These are phyloP conservation scores for Sarocladium oryzae DNA, from an alignment of 2,329 filamentous ascomycete species.

Conservation along the genomic window DNA sequence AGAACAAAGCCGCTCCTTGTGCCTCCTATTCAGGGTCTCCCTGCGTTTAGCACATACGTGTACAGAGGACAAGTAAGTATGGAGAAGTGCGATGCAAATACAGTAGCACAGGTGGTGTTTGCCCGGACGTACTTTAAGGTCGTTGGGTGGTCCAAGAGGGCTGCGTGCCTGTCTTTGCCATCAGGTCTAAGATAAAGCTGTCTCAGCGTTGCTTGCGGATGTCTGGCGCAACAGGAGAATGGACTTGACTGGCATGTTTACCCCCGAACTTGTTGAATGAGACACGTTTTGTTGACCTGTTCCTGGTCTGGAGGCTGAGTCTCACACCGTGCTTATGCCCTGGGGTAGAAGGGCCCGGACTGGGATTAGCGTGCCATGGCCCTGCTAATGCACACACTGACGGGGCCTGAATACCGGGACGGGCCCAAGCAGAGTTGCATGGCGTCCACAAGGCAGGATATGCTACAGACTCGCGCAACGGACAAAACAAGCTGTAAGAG, in stretches of 20 bases:
- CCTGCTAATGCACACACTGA: not conserved
- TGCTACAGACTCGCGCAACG: not conserved
- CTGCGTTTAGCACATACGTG: no score
- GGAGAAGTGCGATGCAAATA: no score
- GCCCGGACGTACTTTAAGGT: no score
- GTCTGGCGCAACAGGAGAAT: not conserved
- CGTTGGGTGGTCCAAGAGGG: no score
- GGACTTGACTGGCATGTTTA: not conserved
- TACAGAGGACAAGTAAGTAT: no score
- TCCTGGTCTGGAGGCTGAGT: not conserved
- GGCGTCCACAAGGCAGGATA: not conserved
- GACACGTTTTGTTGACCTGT: conserved; percentile 6
- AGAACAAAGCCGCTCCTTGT: no score
- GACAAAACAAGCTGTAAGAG: not conserved
- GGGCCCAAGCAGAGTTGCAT: not conserved
- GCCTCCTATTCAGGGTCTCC: no score
- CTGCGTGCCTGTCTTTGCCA: not conserved
- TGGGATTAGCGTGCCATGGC: not conserved
- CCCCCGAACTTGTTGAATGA: not conserved
- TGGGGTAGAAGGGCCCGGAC: not conserved
- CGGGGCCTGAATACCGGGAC: conserved; percentile 4
- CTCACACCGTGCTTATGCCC: not conserved
- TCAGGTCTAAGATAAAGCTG: not conserved
- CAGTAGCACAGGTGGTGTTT: no score
- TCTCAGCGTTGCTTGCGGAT: not conserved